Percentiles rank a stretch among this genome's conserved stretches.
Conservation (phyloP, 225 moss, liverwort and hornwort genomes). For the Rhytidiadelphus loreus region DNA sequence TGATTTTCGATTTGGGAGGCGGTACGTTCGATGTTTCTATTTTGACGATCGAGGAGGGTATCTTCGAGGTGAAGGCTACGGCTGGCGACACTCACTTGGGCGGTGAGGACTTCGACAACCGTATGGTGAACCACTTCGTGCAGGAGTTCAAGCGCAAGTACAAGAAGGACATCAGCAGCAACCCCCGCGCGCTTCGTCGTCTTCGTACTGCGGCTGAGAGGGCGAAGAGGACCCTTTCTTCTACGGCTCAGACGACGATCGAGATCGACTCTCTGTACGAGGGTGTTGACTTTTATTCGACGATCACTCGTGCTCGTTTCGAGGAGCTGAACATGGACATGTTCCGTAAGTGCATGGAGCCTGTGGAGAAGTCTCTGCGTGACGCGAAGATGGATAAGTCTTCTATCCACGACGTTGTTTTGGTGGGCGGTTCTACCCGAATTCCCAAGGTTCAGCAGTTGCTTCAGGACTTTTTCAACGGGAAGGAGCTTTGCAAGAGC, state of each 20-base stretch:
- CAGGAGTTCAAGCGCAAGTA: conserved; percentile 24
- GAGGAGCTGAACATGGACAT: conserved; percentile 30
- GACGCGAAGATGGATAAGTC: conserved; percentile 20
- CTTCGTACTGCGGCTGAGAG: conserved; percentile 22
- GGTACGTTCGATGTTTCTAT: conserved; percentile 30
- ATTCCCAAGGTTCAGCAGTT: conserved; percentile 34
- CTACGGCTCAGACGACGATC: conserved; percentile 19
- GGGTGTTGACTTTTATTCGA: conserved; percentile 18
- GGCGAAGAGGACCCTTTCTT: conserved; percentile 28
- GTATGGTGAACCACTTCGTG: conserved; percentile 22
- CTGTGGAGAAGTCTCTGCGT: conserved; percentile 2
- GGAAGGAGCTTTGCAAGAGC: conserved; percentile 28
- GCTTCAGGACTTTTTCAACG: conserved; percentile 19
- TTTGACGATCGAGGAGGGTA: conserved; percentile 20
- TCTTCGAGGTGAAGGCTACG: conserved; percentile 32
- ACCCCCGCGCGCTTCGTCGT: conserved; percentile 8
- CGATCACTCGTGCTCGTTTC: not conserved
- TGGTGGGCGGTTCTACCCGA: conserved; percentile 19
- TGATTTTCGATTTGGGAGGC: conserved; percentile 32
- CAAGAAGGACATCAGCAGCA: conserved; percentile 26
- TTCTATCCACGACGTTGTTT: conserved; percentile 6
- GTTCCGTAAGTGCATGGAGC: conserved; percentile 23
- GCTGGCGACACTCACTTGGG: conserved; percentile 15
- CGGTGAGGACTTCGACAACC: conserved; percentile 13
- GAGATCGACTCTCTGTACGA: conserved; percentile 25